Base-by-base conservation (phyloP, 192 early-diverging fungal genomes). In the Coemansia erecta region DNA sequence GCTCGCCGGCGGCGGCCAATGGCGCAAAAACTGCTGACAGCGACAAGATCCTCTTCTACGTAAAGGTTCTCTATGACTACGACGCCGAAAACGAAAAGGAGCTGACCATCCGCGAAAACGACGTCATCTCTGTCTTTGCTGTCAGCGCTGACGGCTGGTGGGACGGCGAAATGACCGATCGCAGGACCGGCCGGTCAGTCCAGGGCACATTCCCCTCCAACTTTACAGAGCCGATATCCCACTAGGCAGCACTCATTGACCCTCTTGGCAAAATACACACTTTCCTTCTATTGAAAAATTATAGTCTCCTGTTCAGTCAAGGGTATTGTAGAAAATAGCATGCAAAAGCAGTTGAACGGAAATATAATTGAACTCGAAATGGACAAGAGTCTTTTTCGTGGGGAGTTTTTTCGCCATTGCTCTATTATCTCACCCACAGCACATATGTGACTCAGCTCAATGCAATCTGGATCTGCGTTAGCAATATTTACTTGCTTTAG, bases 31-130 rank as follows among this genome's bases (percentile, higher is more conserved):
- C 21, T 14, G 41, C 54, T 8, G 24, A 44, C 43, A 24, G 22
- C 11, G 55, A 44, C 12, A 53, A 62, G 39, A 77, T 82, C 8
- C 51, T 78, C 35, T 82, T 79, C 23, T 78, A 82, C 31, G 75
- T 78, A 44, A 70, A 73, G 42, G 81, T 73, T 0, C 58, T 82
- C n/a, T 79, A 82, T n/a, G 81, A 82, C 57, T 82, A 78, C 19
- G 72, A 68, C 37, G 68, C 81, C 0, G 81, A 82, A 19, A 69
- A 70, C 40, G 60, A 59, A 15, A 77, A 66, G 53, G 81, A 82
- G 56, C 62, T 82, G 45, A 48, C 72, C 10, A 74, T 82, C 11
- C 53, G 58, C 0, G 70, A 82, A 24, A 72, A 75, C n/a, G 65
- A 66, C 18, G 65, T 82, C 22, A 75, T 82, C 13, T 73, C 81